Percentiles rank a stretch among this genome's conserved stretches.
These are phyloP conservation scores for Lyophyllum shimeji DNA, from an alignment of 768 basidiomycete species.

Conservation along the genomic window DNA sequence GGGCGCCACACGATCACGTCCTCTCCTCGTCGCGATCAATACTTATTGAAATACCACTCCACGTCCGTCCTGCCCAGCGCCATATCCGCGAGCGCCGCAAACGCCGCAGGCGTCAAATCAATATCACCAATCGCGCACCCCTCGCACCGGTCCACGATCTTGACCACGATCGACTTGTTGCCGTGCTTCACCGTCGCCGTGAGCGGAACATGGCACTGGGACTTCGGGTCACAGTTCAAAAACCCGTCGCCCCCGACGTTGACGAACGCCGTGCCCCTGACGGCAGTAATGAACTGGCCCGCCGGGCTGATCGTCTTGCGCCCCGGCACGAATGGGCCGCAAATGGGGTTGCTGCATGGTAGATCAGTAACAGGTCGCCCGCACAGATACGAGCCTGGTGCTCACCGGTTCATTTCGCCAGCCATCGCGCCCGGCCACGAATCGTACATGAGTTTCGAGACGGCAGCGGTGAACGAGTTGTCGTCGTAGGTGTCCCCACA, in stretches of 20 bases:
- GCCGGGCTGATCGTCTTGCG: constrained; percentile 17
- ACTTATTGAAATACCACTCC: constrained; percentile 39
- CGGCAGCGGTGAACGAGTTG: constrained; percentile 28
- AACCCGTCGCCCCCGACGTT: constrained; percentile 28
- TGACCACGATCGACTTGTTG: constrained; percentile 36
- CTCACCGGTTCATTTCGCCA: constrained; percentile 25
- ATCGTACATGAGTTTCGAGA: constrained; percentile 27
- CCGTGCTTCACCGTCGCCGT: constrained; percentile 24
- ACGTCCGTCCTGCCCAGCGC: constrained; percentile 27
- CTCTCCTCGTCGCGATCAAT: background rate
- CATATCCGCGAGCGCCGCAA: constrained; percentile 25
- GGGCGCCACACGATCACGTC: background rate
- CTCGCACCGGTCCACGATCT: constrained; percentile 49
- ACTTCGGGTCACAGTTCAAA: constrained; percentile 18
- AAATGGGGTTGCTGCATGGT: constrained; percentile 25
- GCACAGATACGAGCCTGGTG: background rate
- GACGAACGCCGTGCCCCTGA: constrained; percentile 18
- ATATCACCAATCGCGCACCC: constrained; percentile 37
- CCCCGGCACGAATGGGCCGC: constrained; percentile 28
- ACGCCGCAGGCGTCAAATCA: constrained; percentile 28
- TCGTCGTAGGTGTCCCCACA: constrained; percentile 32
- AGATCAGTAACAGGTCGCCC: background rate
- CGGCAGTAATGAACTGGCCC: constrained; percentile 21
- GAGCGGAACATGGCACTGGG: constrained; percentile 22
- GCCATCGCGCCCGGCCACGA: constrained; percentile 23